Percentiles rank a stretch among this genome's conserved stretches.
These are phyloP conservation scores for Aspergillus brasiliensis DNA, from an alignment of 2,329 filamentous ascomycete genomes.

Conservation along the genomic window DNA sequence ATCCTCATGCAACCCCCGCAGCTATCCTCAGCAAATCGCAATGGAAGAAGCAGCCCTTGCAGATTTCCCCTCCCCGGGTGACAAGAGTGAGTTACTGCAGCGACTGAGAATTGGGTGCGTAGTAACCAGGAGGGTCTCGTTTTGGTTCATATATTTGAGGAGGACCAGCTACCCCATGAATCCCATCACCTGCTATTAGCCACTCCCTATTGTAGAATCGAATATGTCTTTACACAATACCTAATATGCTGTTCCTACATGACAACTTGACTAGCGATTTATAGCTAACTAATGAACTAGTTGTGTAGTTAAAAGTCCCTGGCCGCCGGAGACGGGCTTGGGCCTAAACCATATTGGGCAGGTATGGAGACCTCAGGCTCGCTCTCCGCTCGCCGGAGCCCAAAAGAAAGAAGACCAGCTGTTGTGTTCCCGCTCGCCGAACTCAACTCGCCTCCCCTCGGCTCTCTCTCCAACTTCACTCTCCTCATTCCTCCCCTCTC, in stretches of 20 bases:
- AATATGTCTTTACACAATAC: no score
- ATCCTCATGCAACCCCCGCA: neutral
- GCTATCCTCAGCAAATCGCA: neutral
- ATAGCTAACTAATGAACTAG: no score
- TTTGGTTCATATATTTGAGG: neutral
- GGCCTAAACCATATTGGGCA: slow-evolving; percentile 17
- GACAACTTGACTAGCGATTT: no score
- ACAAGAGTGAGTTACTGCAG: neutral
- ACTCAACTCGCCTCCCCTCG: neutral
- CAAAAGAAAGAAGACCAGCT: slow-evolving; percentile 23
- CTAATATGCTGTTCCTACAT: no score
- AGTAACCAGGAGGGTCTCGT: neutral
- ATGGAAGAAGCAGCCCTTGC: neutral
- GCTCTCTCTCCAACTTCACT: neutral
- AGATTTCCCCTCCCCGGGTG: neutral
- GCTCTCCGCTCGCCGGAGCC: slow-evolving; percentile 16
- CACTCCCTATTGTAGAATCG: no score
- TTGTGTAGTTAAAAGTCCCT: neutral
- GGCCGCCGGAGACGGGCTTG: neutral
- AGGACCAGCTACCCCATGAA: no score
- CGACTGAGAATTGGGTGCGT: neutral
- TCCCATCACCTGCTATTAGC: no score
- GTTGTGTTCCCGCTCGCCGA: slow-evolving; percentile 17
- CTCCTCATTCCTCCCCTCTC: neutral
- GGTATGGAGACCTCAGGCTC: neutral